Conservation (phyloP, 306 rosid species). For the Mucuna pruriens region DNA sequence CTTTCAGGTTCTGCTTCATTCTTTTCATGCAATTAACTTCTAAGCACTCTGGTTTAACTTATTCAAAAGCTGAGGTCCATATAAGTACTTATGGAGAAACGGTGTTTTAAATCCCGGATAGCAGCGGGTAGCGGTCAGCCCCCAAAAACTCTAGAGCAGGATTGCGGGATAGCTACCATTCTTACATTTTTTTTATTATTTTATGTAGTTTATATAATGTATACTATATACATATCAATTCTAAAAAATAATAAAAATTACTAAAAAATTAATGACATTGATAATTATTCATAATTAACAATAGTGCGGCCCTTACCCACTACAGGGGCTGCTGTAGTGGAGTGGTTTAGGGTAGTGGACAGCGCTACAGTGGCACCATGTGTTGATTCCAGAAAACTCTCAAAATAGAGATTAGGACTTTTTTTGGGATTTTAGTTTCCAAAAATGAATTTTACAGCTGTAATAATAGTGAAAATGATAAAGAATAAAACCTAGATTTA, state of each 20-base stretch:
- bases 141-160: background rate
- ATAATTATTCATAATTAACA: background rate
- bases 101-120: background rate
- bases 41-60: background rate
- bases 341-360: too few relatives aligned
- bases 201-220: background rate
- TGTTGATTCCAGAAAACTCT: too few relatives aligned
- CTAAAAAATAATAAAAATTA: background rate
- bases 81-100: background rate
- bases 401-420: too few relatives aligned
- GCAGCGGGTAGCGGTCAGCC: too few relatives aligned
- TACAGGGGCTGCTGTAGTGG: too few relatives aligned
- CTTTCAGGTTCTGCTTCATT: constrained; percentile 69
- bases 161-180: background rate
- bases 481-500: too few relatives aligned
- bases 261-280: background rate
- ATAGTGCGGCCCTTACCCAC: too few relatives aligned
- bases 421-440: too few relatives aligned
- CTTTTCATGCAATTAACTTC: background rate
- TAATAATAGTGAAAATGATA: too few relatives aligned
- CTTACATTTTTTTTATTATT: too few relatives aligned
- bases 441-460: too few relatives aligned
- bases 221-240: background rate
- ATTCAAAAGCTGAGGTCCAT: background rate
- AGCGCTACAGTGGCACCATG: too few relatives aligned